Evolutionary conservation across 352 stramenopile genomes (phyloP).

Genomic region (Pythium brassicae): DNA sequence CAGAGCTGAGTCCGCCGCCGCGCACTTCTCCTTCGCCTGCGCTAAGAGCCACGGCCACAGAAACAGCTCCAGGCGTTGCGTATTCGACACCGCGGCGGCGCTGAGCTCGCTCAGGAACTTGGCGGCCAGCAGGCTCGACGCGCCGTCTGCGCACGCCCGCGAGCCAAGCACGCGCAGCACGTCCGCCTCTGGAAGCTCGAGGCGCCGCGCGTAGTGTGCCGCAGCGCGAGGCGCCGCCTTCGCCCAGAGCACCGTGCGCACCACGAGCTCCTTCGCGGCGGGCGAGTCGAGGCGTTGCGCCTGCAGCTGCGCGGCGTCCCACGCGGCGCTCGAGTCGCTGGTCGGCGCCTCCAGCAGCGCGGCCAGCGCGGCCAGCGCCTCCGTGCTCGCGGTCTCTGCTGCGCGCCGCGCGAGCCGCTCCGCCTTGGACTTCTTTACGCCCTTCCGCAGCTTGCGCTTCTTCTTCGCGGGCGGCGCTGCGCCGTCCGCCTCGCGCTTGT

Average conservation of each 20-base stretch:
- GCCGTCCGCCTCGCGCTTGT: not conserved
- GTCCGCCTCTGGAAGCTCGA: conserved; percentile 23
- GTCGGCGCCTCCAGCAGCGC: conserved; percentile 2
- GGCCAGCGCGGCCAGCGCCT: conserved; percentile 6
- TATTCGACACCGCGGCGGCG: conserved; percentile 23
- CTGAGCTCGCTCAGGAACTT: conserved; percentile 59
- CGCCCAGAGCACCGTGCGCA: conserved; percentile 33
- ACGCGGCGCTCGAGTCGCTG: conserved; percentile 21
- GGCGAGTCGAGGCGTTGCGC: conserved; percentile 31
- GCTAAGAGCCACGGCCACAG: conserved; percentile 52
- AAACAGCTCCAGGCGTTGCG: conserved; percentile 36
- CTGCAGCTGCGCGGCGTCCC: conserved; percentile 58
- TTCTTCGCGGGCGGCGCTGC: conserved; percentile 6
- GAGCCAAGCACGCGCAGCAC: conserved; percentile 5
- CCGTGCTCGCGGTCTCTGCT: not conserved
- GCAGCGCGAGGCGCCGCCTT: conserved; percentile 40
- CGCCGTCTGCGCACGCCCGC: not conserved
- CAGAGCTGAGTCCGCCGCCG: too few species aligned
- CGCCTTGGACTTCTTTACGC: conserved; percentile 31
- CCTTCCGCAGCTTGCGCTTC: conserved; percentile 23
- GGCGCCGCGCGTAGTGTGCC: conserved; percentile 63
- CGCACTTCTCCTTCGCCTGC: conserved; percentile 6
- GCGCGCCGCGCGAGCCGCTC: conserved; percentile 14
- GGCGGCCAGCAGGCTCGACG: conserved; percentile 27
- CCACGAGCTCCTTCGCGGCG: conserved; percentile 32